phyloP scores from a whole-genome alignment of 2,329 filamentous ascomycete species.

The Rhinocladiella similis region DNA sequence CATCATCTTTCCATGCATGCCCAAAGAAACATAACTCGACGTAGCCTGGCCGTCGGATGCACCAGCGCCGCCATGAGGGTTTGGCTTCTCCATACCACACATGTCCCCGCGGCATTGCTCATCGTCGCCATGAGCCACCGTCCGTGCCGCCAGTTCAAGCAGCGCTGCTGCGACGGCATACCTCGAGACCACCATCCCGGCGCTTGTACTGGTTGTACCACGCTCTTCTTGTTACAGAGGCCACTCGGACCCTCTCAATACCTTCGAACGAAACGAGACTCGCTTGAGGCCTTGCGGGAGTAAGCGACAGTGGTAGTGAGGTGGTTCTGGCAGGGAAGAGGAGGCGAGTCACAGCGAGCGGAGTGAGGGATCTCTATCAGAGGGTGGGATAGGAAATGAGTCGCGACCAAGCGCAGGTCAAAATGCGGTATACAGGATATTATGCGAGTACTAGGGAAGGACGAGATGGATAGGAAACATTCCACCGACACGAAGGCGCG shows the following conservation, averaged over 20 bases:
- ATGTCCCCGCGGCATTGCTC: slow-evolving; percentile 26
- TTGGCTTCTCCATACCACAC: slow-evolving; percentile 22
- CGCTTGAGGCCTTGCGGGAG: neutral
- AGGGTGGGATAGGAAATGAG: neutral
- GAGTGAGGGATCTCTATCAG: neutral
- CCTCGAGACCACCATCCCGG: slow-evolving; percentile 23
- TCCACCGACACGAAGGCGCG: neutral
- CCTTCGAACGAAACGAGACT: neutral
- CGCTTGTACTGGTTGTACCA: slow-evolving; percentile 1
- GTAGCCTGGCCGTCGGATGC: slow-evolving; percentile 26
- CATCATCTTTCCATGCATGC: slow-evolving; percentile 49
- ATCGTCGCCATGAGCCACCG: slow-evolving; percentile 26
- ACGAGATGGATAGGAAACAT: neutral
- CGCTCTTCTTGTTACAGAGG: slow-evolving; percentile 6
- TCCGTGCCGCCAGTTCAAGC: slow-evolving; percentile 22
- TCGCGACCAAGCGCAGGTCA: neutral
- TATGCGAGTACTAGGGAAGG: neutral
- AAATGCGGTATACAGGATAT: neutral
- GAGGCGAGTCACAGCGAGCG: neutral
- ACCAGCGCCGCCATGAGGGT: slow-evolving; percentile 27
- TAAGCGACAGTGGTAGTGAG: neutral
- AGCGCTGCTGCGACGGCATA: slow-evolving; percentile 25
- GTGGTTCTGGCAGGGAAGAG: neutral
- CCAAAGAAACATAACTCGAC: slow-evolving; percentile 43
- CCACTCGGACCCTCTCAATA: neutral